Conservation (phyloP, 768 basidiomycete genomes). For the Rhodotorula toruloides region DNA sequence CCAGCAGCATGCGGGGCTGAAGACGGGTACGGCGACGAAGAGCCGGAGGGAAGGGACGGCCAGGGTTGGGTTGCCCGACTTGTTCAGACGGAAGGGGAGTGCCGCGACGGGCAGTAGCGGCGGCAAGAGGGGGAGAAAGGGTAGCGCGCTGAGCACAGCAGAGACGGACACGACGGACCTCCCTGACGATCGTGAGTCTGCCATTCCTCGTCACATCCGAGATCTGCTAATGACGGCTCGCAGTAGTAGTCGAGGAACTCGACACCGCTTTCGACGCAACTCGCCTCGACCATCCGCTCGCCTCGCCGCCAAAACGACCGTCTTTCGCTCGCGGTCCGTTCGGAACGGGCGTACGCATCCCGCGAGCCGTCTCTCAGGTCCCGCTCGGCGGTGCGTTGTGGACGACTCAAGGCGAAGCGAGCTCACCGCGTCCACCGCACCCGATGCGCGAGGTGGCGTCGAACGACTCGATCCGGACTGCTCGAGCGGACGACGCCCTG, state of each 20-base stretch:
- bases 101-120: background rate
- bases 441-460: conserved; percentile 32
- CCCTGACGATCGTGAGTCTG: conserved; percentile 26
- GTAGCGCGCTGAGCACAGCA: background rate
- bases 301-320: too few relatives aligned
- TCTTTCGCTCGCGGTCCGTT: background rate
- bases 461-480: conserved; percentile 36
- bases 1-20: background rate
- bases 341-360: conserved; percentile 16
- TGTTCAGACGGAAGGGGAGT: background rate
- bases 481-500: conserved; percentile 15
- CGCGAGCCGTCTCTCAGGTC: background rate
- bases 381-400: background rate
- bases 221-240: too few relatives aligned
- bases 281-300: background rate
- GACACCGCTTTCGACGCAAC: background rate
- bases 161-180: conserved; percentile 16
- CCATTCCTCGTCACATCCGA: background rate
- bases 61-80: background rate
- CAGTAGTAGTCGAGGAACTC: conserved; percentile 30
- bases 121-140: background rate
- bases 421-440: background rate
- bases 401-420: too few relatives aligned
- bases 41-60: background rate
- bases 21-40: background rate